These are phyloP conservation scores for Beauveria asiatica DNA, from an alignment of 2,329 filamentous ascomycete species.

Conservation along the genomic window DNA sequence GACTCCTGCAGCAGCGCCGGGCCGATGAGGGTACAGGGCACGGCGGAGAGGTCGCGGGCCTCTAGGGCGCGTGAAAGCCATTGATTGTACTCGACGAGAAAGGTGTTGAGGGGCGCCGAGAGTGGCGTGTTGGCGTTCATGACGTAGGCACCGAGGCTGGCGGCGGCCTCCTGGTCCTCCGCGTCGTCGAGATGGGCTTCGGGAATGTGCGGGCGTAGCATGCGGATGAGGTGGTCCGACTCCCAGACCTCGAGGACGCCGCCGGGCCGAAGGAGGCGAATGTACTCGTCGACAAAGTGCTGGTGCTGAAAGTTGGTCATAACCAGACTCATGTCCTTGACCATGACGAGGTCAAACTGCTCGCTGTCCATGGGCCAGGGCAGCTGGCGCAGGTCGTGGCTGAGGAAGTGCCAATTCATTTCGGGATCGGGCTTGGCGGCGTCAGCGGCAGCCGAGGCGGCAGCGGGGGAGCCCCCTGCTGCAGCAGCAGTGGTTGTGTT, in stretches of 20 bases:
- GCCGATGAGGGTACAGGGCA: constrained; percentile 70
- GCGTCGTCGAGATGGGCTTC: constrained; percentile 32
- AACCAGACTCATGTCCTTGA: constrained; percentile 70
- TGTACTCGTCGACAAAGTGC: constrained; percentile 56
- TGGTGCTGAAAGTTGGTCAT: constrained; percentile 53
- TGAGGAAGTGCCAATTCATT: constrained; percentile 81
- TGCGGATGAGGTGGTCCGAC: constrained; percentile 74
- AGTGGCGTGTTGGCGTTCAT: constrained; percentile 79
- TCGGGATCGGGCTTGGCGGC: constrained; percentile 53
- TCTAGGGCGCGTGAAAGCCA: constrained; percentile 76
- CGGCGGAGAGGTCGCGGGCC: constrained; percentile 56
- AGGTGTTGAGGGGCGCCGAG: constrained; percentile 71
- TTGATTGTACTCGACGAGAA: constrained; percentile 70
- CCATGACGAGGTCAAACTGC: constrained; percentile 81
- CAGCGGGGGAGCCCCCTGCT: not conserved
- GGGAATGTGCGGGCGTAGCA: constrained; percentile 69
- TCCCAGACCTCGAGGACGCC: constrained; percentile 87
- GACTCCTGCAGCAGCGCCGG: constrained; percentile 75
- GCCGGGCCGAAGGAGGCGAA: constrained; percentile 68
- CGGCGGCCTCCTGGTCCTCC: constrained; percentile 55
- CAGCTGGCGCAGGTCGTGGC: constrained; percentile 69
- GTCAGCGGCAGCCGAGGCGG: constrained; percentile 20
- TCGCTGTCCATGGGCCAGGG: constrained; percentile 72
- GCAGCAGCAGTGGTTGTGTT: constrained; percentile 25
- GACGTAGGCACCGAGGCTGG: constrained; percentile 69